These are phyloP conservation scores for Pouteria glomerata DNA, from an alignment of 148 eudicot species.

Conservation along the genomic window DNA sequence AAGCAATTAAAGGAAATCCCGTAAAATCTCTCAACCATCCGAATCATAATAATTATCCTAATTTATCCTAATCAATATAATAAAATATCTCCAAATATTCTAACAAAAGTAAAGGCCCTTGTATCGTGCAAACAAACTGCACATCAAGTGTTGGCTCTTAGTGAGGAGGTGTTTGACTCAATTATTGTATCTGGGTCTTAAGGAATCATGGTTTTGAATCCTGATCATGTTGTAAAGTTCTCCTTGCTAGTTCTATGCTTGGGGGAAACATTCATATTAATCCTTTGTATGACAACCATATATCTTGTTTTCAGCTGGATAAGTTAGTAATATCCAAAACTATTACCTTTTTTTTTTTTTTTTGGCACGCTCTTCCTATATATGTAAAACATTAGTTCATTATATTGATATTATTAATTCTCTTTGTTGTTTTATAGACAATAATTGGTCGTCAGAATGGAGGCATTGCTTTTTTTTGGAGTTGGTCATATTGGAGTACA, in stretches of 20 bases:
- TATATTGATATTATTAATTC: not conserved
- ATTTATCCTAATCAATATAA: too few relatives aligned
- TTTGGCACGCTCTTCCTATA: not conserved
- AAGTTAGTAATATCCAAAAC: not conserved
- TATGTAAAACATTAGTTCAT: not conserved
- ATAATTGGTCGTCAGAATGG: conserved; percentile 52
- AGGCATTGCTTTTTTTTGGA: conserved; percentile 84
- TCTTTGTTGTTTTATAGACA: conserved; percentile 53
- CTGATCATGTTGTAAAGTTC: not conserved
- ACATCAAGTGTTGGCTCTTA: not conserved
- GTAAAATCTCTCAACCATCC: too few relatives aligned
- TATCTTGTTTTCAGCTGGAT: not conserved
- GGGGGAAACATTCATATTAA: not conserved
- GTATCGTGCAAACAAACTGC: not conserved
- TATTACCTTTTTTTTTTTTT: not conserved
- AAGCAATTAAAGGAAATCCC: too few relatives aligned
- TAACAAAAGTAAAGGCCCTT: too few relatives aligned
- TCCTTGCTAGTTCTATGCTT: not conserved
- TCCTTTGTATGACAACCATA: not conserved
- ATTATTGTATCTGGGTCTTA: not conserved
- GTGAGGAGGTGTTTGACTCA: not conserved
- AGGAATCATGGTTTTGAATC: not conserved
- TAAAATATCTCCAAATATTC: too few relatives aligned
- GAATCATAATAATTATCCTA: too few relatives aligned
- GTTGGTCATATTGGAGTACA: conserved; percentile 98